Percentiles rank a stretch among this genome's conserved stretches.
These are phyloP conservation scores for Stagonosporopsis cucurbitacearum DNA, from an alignment of 2,329 filamentous ascomycete genomes.

Conservation along the genomic window DNA sequence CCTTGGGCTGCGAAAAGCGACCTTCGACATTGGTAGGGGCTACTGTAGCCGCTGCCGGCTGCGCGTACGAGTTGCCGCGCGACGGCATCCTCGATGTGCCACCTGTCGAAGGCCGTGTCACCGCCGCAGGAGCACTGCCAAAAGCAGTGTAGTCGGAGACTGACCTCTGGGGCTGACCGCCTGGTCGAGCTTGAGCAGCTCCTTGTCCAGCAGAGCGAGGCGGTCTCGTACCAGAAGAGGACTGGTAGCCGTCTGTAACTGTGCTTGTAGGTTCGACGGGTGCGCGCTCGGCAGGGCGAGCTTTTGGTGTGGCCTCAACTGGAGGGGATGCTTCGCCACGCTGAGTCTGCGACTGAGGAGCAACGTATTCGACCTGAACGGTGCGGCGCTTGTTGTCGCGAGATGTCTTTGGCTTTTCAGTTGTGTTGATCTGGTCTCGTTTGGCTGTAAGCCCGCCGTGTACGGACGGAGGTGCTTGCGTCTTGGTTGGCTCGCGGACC, in stretches of 20 bases:
- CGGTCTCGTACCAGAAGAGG: conserved; percentile 33
- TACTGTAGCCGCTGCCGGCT: conserved; percentile 84
- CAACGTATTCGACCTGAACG: conserved; percentile 97
- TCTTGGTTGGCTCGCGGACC: conserved; percentile 83
- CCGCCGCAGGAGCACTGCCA: conserved; percentile 50
- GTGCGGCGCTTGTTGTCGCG: conserved; percentile 92
- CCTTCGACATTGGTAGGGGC: conserved; percentile 89
- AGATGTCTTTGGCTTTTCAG: conserved; percentile 67
- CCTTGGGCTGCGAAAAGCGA: conserved; percentile 78
- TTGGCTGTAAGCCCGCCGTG: conserved; percentile 71
- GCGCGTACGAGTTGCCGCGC: conserved; percentile 79
- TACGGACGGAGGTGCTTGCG: conserved; percentile 56
- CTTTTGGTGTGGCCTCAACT: conserved; percentile 51
- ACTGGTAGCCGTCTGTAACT: conserved; percentile 47
- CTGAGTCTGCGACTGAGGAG: conserved; percentile 83
- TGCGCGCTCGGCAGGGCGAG: conserved; percentile 58
- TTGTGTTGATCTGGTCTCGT: conserved; percentile 74
- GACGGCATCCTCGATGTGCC: conserved; percentile 76
- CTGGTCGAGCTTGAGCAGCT: conserved; percentile 44
- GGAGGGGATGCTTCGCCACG: conserved; percentile 64
- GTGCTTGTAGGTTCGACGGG: conserved; percentile 52
- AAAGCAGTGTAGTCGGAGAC: conserved; percentile 56
- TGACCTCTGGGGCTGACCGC: conserved; percentile 58
- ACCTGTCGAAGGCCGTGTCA: conserved; percentile 75
- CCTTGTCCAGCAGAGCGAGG: conserved; percentile 29